Conservation (phyloP, 768 basidiomycete genomes). For the Lentinula lateritia region DNA sequence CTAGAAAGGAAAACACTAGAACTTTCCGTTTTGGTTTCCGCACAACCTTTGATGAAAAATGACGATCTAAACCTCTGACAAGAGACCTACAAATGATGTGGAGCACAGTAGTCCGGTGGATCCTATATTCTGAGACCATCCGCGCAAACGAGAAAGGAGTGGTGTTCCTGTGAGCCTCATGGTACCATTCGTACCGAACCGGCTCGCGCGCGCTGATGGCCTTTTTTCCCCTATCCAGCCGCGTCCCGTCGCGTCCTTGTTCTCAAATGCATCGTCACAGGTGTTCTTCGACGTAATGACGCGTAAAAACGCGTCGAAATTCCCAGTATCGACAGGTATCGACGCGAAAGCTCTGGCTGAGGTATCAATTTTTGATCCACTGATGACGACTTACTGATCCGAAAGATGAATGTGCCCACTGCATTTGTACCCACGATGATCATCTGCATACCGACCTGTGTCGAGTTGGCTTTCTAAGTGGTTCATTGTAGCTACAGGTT, state of each 20-base stretch:
- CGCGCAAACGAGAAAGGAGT: neutral
- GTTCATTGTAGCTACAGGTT: too few relatives aligned
- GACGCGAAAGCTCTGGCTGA: neutral
- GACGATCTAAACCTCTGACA: neutral
- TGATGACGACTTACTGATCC: neutral
- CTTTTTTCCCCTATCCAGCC: neutral
- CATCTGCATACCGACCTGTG: neutral
- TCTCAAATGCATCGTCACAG: neutral
- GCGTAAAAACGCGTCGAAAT: slow-evolving; percentile 7
- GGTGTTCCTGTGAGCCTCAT: slow-evolving; percentile 6
- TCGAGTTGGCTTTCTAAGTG: too few relatives aligned
- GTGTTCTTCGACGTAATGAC: neutral
- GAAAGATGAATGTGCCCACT: neutral
- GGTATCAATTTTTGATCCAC: neutral
- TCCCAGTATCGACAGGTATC: neutral
- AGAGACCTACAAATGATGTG: neutral
- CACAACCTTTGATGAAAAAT: neutral
- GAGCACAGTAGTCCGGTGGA: neutral
- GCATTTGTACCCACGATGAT: neutral
- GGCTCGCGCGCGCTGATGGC: neutral
- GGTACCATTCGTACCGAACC: neutral
- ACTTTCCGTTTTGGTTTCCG: neutral
- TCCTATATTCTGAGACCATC: neutral
- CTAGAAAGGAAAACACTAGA: neutral
- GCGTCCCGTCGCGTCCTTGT: slow-evolving; percentile 1